Conservation (phyloP, 352 stramenopile species). For the Phytophthora macrochlamydospora region DNA sequence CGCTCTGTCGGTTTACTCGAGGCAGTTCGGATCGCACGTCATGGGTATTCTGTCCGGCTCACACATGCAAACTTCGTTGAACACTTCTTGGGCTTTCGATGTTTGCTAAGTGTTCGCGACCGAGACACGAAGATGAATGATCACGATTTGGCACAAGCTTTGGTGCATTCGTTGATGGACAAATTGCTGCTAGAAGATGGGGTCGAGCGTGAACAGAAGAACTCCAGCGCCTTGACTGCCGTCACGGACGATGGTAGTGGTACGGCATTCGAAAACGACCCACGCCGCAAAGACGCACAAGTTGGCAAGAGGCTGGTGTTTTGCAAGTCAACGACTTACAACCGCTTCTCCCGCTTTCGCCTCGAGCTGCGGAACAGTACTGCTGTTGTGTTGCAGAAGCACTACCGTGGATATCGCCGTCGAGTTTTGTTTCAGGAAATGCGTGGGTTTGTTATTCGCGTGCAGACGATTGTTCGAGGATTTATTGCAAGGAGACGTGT, state of each 20-base stretch:
- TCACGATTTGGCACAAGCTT: constrained; percentile 33
- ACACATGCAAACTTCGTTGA: constrained; percentile 92
- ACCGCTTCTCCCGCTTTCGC: constrained; percentile 55
- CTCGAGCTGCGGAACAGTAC: constrained; percentile 39
- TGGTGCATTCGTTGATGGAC: constrained; percentile 42
- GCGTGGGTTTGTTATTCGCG: constrained; percentile 32
- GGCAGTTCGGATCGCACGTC: constrained; percentile 93
- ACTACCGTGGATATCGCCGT: constrained; percentile 48
- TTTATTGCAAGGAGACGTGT: constrained; percentile 46
- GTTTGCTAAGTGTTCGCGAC: constrained; percentile 30
- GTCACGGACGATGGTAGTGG: constrained; percentile 15
- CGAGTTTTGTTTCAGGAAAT: constrained; percentile 46
- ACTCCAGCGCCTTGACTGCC: constrained; percentile 11
- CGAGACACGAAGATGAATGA: constrained; percentile 32
- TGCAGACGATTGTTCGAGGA: constrained; percentile 53
- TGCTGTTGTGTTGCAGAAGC: constrained; percentile 48
- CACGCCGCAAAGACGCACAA: constrained; percentile 48
- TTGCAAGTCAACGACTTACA: constrained; percentile 65
- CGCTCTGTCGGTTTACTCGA: constrained; percentile 97
- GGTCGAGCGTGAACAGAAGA: constrained; percentile 23
- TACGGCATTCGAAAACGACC: constrained; percentile 32
- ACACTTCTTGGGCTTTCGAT: constrained; percentile 68
- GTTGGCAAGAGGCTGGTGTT: constrained; percentile 71
- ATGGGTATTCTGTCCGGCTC: constrained; percentile 96
- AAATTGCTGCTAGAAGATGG: constrained; percentile 37